Evolutionary conservation across 1,284 basidiomycete genomes (phyloP), one percentile per base, ranked within the genome.

Genomic region (Trametes pubescens): DNA sequence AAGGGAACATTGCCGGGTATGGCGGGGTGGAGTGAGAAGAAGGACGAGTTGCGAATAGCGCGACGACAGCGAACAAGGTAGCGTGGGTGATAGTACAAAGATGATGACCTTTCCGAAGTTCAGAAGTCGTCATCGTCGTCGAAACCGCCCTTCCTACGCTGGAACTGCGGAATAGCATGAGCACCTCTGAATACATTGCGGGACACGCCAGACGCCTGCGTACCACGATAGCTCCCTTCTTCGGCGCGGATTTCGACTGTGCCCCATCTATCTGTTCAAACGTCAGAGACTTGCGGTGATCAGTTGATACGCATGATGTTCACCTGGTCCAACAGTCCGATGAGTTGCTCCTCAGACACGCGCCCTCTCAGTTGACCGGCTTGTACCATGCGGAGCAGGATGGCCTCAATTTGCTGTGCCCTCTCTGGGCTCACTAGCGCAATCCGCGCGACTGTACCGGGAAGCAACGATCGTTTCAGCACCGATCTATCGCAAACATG

Each of bases 241-340:
- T 83, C 29, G 82, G 72, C 46, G 81, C 78, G 62, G 80, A 74
- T 69, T 84, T 84, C n/a, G 82, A 84, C 64, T 86, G 82, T 1
- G 84, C 86, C 46, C 86, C 85, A 66, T 92, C 91, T 76, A 90
- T 86, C 90, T 92, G 69, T 29, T 49, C 14, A 13, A 16, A 35
- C 13, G 59, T 58, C 55, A 57, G 24, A 21, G 57, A 47, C 38
- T 16, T 21, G 6, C 13, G 16, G 10, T 18, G 7, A 6, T 26
- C 34, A 21, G 3, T 24, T 9, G 13, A 53, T 14, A 54, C 32
- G 8, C 21, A n/a, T 51, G 37, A 34, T 35, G 67, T 80, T 69
- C 68, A 96, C 96, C 86, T 99, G 96, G 75, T 99, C 94, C 59
- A 99, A 83, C 21, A 99, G 80, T 40, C 90, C 91, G 73, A 99